Evolutionary conservation across 441 rosid species (phyloP), one percentile per base, ranked within the genome.

Genomic region (Daphne laureola): DNA sequence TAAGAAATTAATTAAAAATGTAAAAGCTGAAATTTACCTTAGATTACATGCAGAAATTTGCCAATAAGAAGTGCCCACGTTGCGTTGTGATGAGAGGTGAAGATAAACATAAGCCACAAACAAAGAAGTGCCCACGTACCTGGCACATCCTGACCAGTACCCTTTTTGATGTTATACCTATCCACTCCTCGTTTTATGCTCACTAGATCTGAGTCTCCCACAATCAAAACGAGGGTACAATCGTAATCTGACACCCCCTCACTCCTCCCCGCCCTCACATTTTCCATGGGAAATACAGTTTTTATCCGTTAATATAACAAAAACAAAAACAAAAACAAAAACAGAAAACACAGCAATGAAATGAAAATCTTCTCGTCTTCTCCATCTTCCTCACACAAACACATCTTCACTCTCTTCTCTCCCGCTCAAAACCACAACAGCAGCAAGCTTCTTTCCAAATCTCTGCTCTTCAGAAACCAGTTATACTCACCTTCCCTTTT

Each of bases 301-400:
- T 31, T 64, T 59, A 79, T 76, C 83, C 63, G 83, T 73, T 81
- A 36, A 59, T 60, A 14, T 23, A 42, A 25, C 12, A 9, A 27
- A 8, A 17, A 15, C 13, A 15, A 21, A 4, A n/a, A n/a, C n/a
- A n/a, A n/a, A 46, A 44, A 13, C 8, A 17, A 2, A n/a, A 6
- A 31, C 38, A 7, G 38, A 14, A 8, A 47, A n/a, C 4, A 43
- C 17, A 46, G 74, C 65, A 67, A 86, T 90, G 95, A 71, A 67
- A 86, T 90, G 95, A 71, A 65, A 36, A 54, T 80, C 52, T 58
- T 78, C 73, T 57, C 77, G 9, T 51, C 79, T 5, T 42, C 79
- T 41, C 55, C 90, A 4, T 63, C 83, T 57, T 57, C 90, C 3
- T 67, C 78, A 12, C 56, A 81, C 0, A 84, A 66, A 55, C 58